Conservation (phyloP, 352 stramenopile species). For the Globisporangium cederbergense region DNA sequence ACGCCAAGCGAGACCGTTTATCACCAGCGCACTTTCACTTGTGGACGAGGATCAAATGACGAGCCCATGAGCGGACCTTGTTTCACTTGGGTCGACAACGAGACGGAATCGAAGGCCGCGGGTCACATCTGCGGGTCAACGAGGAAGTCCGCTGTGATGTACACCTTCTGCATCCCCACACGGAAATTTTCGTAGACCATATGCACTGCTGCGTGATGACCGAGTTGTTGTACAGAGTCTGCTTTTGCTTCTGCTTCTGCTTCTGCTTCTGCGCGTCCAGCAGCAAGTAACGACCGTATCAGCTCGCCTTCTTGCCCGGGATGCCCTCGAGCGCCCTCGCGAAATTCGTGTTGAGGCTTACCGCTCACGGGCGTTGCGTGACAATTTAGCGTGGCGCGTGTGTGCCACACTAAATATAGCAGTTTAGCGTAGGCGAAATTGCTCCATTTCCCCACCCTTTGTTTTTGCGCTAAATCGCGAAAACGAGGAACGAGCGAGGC, state of each 20-base stretch:
- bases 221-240: conserved; percentile 1
- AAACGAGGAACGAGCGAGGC: too few relatives aligned
- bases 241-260: conserved; percentile 1
- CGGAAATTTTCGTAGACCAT: conserved; percentile 4
- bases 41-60: too few relatives aligned
- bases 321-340: conserved; percentile 35
- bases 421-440: too few relatives aligned
- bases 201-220: conserved; percentile 6
- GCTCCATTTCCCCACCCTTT: too few relatives aligned
- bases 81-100: conserved; percentile 10
- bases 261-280: conserved; percentile 8
- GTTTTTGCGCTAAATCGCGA: too few relatives aligned
- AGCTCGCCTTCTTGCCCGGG: conserved; percentile 18
- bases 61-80: not conserved
- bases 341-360: conserved; percentile 41
- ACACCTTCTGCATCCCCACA: conserved; percentile 10
- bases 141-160: conserved; percentile 6
- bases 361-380: conserved; percentile 20
- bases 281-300: conserved; percentile 14
- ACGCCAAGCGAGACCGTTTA: too few relatives aligned
- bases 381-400: too few relatives aligned
- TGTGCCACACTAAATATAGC: too few relatives aligned
- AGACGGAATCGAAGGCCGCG: not conserved
- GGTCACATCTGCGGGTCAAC: conserved; percentile 6
- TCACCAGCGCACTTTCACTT: too few relatives aligned